Evolutionary conservation across 164 flowering plant species (phyloP), one percentile per base, ranked within the genome.

Genomic region (Nelumbo lutea): DNA sequence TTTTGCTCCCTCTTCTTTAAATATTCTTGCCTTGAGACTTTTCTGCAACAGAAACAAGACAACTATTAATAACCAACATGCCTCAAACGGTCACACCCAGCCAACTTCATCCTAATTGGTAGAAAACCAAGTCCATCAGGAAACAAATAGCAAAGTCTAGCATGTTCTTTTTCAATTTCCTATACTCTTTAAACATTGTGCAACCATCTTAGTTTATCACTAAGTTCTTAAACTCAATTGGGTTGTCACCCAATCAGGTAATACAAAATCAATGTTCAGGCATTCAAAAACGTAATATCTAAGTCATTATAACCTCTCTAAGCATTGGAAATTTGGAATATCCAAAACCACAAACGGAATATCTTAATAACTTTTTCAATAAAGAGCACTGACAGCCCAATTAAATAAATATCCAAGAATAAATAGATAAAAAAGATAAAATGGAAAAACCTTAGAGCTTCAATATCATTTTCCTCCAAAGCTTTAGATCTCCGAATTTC

Each of bases 1-100:
- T 92, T 93, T 72, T 86, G 87, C 88, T 96, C 99, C 74, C 98
- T 88, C 76, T 93, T 96, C 87, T 93, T 90, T 61, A 93, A 69
- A 72, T 93, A 93, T 70, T 92, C 97, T 79, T 83, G 96, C 76
- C 99, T 85, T 77, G 99, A 95, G 72, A 89, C 85, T 77, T 86
- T 87, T 74, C 98, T 91, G 89, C 61, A 73, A 11, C 60, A 61
- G 50, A 72, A 51, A 45, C 46, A 79, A 72, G 2, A 63, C 62
- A 51, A 66, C 55, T 50, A 72, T 9, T 51, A 63, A 38, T 13
- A 39, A 43, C 4, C 5, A 2, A 14, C 1, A 11, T n/a, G 4
- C 7, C 38, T 42, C 7, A n/a, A 13, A 27, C 27, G 27, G 27
- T 2, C 68, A 3, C 0, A 40, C 42, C 8, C 39, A 13, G 7